Conservation (phyloP, 495 filamentous ascomycete species). For the Penicillium dipodomyicola region DNA sequence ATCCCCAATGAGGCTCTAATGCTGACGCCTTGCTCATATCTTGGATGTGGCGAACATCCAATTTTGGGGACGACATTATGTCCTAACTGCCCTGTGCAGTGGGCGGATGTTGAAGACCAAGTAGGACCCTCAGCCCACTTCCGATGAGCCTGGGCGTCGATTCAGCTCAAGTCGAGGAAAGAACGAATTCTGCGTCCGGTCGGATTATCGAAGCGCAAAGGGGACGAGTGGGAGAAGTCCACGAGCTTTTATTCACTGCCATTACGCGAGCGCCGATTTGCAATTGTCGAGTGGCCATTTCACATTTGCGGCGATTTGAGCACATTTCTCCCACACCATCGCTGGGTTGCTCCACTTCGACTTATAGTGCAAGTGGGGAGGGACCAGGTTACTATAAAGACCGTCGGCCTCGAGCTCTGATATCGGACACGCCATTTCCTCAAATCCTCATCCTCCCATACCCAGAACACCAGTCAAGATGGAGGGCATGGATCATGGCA, state of each 20-base stretch:
- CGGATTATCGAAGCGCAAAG: not conserved
- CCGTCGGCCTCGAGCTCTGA: not conserved
- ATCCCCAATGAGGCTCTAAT: constrained; percentile 60
- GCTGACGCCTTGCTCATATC: constrained; percentile 34
- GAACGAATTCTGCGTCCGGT: not conserved
- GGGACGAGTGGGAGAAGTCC: not conserved
- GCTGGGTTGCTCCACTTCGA: constrained; percentile 15
- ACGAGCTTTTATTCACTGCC: not conserved
- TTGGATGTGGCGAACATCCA: constrained; percentile 37
- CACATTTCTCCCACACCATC: constrained; percentile 18
- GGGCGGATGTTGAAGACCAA: not conserved
- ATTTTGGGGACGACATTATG: constrained; percentile 14
- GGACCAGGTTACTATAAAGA: constrained; percentile 15
- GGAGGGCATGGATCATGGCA: constrained; percentile 18
- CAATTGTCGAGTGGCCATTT: not conserved
- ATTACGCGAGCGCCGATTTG: not conserved
- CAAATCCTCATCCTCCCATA: not conserved
- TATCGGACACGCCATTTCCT: not conserved
- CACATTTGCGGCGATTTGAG: constrained; percentile 21
- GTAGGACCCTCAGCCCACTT: not conserved
- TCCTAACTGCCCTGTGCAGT: not conserved
- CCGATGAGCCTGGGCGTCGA: not conserved
- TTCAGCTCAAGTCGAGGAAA: not conserved
- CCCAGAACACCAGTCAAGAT: constrained; percentile 5
- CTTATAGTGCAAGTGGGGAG: not conserved